These are phyloP conservation scores for Bryum argenteum DNA, from an alignment of 225 moss, liverwort and hornwort genomes.

Conservation along the genomic window DNA sequence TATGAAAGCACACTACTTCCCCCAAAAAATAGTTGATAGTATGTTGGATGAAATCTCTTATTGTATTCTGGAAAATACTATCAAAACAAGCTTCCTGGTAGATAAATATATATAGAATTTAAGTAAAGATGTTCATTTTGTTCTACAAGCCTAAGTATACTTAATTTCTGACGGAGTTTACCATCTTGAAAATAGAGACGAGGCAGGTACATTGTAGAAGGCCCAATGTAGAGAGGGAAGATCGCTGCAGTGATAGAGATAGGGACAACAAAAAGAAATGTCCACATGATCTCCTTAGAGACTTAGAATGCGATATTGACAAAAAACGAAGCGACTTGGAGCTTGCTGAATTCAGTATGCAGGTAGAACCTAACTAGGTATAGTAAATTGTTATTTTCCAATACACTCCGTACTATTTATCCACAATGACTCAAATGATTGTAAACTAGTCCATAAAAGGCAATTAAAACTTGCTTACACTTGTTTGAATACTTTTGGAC, in stretches of 20 bases:
- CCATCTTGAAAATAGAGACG: constrained; percentile 25
- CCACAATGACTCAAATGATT: too few species aligned
- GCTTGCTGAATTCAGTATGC: constrained; percentile 41
- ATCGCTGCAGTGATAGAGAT: neutral
- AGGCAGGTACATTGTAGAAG: constrained; percentile 36
- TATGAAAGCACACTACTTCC: too few species aligned
- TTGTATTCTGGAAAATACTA: too few species aligned
- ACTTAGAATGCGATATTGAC: constrained; percentile 45
- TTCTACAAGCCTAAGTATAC: neutral
- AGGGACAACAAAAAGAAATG: constrained; percentile 20
- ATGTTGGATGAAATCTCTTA: too few species aligned
- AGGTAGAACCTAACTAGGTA: constrained; percentile 23
- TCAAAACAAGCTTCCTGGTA: neutral
- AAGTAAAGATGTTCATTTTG: neutral
- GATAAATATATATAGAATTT: accelerated
- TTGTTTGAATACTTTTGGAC: too few species aligned
- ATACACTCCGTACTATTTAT: too few species aligned
- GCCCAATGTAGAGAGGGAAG: neutral
- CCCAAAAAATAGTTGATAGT: too few species aligned
- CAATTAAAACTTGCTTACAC: too few species aligned
- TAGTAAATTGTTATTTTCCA: too few species aligned
- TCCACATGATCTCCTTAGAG: constrained; percentile 36
- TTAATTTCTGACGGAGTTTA: neutral
- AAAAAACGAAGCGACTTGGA: constrained; percentile 48
- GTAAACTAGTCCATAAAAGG: too few species aligned